phyloP scores from a whole-genome alignment of 306 rosid species.

The Cucurbita pepo region DNA sequence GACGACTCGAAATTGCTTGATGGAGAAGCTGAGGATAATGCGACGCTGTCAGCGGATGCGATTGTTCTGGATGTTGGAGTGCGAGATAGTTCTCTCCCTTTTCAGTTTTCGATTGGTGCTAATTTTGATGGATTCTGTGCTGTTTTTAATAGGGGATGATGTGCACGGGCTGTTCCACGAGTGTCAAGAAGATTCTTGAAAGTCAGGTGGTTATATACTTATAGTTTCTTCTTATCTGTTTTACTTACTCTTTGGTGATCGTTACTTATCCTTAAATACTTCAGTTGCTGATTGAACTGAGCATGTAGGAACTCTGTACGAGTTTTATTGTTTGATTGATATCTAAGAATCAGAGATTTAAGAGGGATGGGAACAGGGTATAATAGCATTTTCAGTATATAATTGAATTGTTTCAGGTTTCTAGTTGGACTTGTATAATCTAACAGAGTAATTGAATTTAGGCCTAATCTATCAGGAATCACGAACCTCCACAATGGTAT shows the following conservation, averaged over 20 bases:
- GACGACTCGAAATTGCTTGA: neutral
- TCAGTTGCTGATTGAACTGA: neutral
- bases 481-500: no score
- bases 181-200: constrained; percentile 62
- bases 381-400: neutral
- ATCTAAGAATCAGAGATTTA: neutral
- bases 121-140: neutral
- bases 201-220: neutral
- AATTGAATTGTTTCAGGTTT: neutral
- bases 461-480: no score
- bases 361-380: neutral
- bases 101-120: neutral
- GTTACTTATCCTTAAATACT: neutral
- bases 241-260: neutral
- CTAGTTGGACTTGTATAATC: no score
- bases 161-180: constrained; percentile 71
- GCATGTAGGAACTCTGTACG: neutral
- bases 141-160: constrained; percentile 25
- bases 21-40: neutral
- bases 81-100: neutral
- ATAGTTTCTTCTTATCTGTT: neutral
- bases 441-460: no score
- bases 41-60: neutral
- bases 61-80: constrained; percentile 3
- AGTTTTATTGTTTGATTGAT: neutral